A percentile compares a stretch with the other conserved stretches of the same genome.
Conservation (phyloP, 1,284 basidiomycete genomes). For the Termitomyces sp. region DNA sequence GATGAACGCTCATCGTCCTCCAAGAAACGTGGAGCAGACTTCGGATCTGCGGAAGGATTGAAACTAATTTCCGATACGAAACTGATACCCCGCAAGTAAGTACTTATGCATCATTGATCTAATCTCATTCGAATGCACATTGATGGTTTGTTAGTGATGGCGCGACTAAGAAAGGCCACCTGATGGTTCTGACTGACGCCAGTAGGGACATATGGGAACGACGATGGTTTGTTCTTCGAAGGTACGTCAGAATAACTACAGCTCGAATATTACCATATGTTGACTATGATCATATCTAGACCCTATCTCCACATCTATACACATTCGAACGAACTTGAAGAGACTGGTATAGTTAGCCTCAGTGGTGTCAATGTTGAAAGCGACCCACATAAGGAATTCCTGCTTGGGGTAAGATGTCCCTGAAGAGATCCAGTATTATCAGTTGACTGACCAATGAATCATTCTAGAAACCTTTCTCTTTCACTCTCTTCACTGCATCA, state of each 20-base stretch:
- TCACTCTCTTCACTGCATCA: slow-evolving; percentile 84
- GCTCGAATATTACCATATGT: neutral
- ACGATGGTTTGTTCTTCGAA: slow-evolving; percentile 83
- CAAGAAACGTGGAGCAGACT: slow-evolving; percentile 36
- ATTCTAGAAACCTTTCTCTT: slow-evolving; percentile 72
- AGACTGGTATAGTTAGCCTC: slow-evolving; percentile 81
- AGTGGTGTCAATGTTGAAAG: slow-evolving; percentile 81
- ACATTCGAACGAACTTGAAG: slow-evolving; percentile 77
- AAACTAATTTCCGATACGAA: slow-evolving; percentile 72
- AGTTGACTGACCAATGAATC: slow-evolving; percentile 10
- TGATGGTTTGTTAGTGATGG: slow-evolving; percentile 51
- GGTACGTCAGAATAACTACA: slow-evolving; percentile 39
- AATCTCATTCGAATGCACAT: neutral
- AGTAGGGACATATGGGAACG: slow-evolving; percentile 77
- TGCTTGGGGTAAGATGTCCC: slow-evolving; percentile 70
- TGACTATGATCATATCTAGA: slow-evolving; percentile 34
- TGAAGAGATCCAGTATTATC: neutral
- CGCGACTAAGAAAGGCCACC: slow-evolving; percentile 79
- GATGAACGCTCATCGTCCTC: slow-evolving; percentile 38
- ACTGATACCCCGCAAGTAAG: slow-evolving; percentile 66
- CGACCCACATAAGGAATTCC: slow-evolving; percentile 80
- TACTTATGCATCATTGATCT: slow-evolving; percentile 7
- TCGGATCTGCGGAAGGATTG: slow-evolving; percentile 44
- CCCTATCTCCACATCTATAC: slow-evolving; percentile 89
- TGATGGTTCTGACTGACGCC: slow-evolving; percentile 78